A percentile compares a stretch with the other conserved stretches of the same genome.
Conservation (phyloP, 805 yeast genomes). For the Metschnikowia gelsemii region DNA sequence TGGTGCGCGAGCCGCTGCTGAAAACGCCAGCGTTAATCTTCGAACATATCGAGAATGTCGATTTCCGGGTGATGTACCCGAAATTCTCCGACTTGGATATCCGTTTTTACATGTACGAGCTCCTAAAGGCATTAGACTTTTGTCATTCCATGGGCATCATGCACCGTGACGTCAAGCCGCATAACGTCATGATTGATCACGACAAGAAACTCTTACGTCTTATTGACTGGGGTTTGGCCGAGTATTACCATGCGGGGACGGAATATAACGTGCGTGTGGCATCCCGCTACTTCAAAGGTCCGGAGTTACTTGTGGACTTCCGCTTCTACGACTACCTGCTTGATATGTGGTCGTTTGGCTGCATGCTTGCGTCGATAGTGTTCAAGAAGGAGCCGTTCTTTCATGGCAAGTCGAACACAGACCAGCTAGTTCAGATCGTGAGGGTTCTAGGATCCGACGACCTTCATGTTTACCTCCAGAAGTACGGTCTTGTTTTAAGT, state of each 20-base stretch:
- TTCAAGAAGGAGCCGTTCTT: constrained; percentile 90
- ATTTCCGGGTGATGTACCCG: constrained; percentile 84
- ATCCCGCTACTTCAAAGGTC: constrained; percentile 88
- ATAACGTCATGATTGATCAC: constrained; percentile 91
- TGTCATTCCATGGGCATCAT: constrained; percentile 93
- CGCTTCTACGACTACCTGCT: constrained; percentile 84
- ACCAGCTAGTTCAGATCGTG: constrained; percentile 87
- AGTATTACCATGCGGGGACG: constrained; percentile 85
- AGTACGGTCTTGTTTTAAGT: constrained; percentile 68
- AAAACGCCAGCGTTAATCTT: constrained; percentile 88
- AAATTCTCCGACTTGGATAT: constrained; percentile 73
- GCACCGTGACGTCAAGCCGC: constrained; percentile 94
- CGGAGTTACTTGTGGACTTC: constrained; percentile 80
- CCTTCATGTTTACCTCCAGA: constrained; percentile 60
- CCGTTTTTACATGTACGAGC: constrained; percentile 78
- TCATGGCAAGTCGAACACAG: constrained; percentile 88
- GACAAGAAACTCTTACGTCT: constrained; percentile 57
- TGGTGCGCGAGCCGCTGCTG: constrained; percentile 82
- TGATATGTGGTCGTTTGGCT: constrained; percentile 90
- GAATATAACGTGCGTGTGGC: constrained; percentile 93
- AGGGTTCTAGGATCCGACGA: constrained; percentile 84
- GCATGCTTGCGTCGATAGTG: constrained; percentile 85
- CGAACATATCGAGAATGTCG: constrained; percentile 81
- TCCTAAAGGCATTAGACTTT: constrained; percentile 79
- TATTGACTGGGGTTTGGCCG: constrained; percentile 95